These are phyloP conservation scores for Straminergon stramineum DNA, from an alignment of 225 moss, liverwort and hornwort genomes.

Conservation along the genomic window DNA sequence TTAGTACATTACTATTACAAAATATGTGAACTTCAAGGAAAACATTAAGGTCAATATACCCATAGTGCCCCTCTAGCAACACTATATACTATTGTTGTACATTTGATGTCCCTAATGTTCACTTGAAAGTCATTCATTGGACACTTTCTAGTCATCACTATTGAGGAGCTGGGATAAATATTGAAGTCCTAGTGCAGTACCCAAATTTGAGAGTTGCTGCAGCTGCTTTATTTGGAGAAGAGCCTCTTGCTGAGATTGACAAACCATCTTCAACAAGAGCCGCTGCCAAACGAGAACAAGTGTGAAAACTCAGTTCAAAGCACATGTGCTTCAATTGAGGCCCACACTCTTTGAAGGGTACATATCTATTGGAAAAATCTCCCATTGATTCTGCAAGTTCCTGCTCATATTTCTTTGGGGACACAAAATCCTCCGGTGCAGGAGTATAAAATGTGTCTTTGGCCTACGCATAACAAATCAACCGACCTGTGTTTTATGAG, in stretches of 20 bases:
- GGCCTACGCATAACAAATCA: neutral
- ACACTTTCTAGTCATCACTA: neutral
- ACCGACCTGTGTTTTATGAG: neutral
- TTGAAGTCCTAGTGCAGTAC: neutral
- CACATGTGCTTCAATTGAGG: conserved; percentile 6
- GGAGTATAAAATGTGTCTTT: conserved; percentile 12
- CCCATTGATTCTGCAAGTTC: neutral
- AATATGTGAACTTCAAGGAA: accelerated
- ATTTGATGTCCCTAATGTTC: neutral
- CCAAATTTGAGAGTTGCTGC: conserved; percentile 7
- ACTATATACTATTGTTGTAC: neutral
- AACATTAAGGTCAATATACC: neutral
- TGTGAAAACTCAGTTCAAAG: neutral
- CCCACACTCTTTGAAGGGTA: conserved; percentile 8
- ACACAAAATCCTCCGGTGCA: neutral
- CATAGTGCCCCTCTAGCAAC: accelerated
- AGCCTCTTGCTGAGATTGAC: neutral
- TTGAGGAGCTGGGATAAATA: neutral
- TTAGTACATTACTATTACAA: neutral
- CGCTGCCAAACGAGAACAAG: neutral
- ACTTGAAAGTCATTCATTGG: neutral
- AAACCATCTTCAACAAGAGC: conserved; percentile 13
- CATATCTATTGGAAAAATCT: neutral
- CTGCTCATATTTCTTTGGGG: neutral
- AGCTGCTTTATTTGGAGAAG: neutral